Evolutionary conservation across 139 green algal species (phyloP), one percentile per base, ranked within the genome.

Genomic region (Chlorella ohadii): DNA sequence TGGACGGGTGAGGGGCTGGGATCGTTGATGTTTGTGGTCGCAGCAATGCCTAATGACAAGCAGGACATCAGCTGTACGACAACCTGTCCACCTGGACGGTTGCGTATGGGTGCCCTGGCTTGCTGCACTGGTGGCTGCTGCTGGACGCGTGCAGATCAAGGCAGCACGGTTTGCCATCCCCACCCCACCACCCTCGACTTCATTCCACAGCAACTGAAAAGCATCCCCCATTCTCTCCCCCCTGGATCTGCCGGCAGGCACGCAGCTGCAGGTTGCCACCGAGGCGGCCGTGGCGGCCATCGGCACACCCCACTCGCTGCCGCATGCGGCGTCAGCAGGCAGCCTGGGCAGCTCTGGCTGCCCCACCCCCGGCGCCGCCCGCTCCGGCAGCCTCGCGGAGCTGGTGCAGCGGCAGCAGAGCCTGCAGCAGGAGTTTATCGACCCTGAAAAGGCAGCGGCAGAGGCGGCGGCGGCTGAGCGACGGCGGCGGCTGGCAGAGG

Each of bases 221-320:
- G 17, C 23, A 7, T 28, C 12, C 64, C 27, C 13, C 64, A 11
- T 12, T 27, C 64, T 17, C 28, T 27, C 64, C 23, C 22, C 65
- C 65, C 65, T 11, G 1, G 47, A 27, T 38, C 20, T 9, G 3
- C 36, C 22, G 15, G 36, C 68, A 75, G 68, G 74, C 31, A 39
- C 61, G 56, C 73, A 67, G 17, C 66, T 79, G n/a, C 56, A 72
- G 51, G 75, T 81, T 57, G 75, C 75, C 9, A 61, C 75, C 23
- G 75, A 81, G 56, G 75, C 57, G 17, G 74, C 55, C 3, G 22
- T 80, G 33, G 74, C 74, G 0, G 31, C 7, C 33, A 19, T 38
- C 7, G 36, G 17, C 2, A n/a, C 68, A 27, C 33, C 19, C 1
- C 66, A 41, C 31, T 25, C 28, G 68, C 68, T n/a, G 20, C 44